Percentiles rank a stretch among this genome's conserved stretches.
phyloP scores from a whole-genome alignment of 1,284 basidiomycete species.

The Earliella scabrosa region DNA sequence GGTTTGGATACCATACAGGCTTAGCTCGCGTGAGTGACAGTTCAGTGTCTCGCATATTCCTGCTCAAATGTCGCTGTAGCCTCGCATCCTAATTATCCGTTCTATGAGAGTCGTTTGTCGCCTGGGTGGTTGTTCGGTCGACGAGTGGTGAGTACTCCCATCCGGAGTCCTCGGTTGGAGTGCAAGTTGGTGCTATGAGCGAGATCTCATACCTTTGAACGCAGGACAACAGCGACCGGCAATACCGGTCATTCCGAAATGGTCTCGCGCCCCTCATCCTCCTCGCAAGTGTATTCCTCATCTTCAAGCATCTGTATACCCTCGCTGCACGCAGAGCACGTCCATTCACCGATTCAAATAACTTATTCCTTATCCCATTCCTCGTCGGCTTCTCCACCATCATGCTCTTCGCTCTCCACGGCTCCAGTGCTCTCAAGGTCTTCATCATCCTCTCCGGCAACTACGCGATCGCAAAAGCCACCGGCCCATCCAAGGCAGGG shows the following conservation, averaged over 20 bases:
- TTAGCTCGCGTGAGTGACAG: conserved; percentile 72
- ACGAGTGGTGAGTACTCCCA: conserved; percentile 57
- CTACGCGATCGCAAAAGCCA: conserved; percentile 64
- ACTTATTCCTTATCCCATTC: conserved; percentile 32
- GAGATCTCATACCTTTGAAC: neutral
- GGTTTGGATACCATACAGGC: conserved; percentile 77
- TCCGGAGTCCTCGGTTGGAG: neutral
- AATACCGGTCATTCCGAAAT: conserved; percentile 83
- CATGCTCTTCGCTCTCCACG: conserved; percentile 85
- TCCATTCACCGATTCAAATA: neutral
- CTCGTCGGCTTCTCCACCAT: conserved; percentile 53
- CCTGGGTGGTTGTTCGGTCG: conserved; percentile 73
- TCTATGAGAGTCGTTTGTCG: conserved; percentile 65
- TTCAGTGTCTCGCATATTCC: neutral
- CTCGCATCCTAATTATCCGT: conserved; percentile 74
- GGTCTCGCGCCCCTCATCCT: conserved; percentile 67
- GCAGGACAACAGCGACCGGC: conserved; percentile 86
- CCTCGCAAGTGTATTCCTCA: conserved; percentile 53
- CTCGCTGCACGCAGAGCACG: conserved; percentile 1
- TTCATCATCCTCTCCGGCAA: conserved; percentile 73
- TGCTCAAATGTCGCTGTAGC: conserved; percentile 43
- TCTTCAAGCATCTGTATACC: conserved; percentile 43
- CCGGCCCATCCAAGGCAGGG: conserved; percentile 46
- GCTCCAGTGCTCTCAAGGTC: conserved; percentile 84
- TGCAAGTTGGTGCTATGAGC: too few relatives aligned